A percentile compares a stretch with the other conserved stretches of the same genome.
Conservation (phyloP, 2,329 filamentous ascomycete genomes). For the Colletotrichum paranaense region DNA sequence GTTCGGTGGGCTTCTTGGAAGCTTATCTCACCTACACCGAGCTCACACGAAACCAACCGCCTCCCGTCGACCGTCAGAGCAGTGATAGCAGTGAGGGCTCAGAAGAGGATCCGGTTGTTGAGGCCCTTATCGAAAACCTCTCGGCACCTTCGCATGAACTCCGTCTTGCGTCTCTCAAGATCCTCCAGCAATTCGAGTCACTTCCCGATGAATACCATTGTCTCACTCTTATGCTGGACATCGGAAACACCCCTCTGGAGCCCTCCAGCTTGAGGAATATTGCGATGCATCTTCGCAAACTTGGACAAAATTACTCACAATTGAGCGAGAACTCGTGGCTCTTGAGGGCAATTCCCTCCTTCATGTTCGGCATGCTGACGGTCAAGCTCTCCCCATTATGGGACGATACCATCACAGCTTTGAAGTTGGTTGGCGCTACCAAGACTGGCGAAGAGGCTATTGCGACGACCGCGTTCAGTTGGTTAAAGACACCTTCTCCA, state of each 20-base stretch:
- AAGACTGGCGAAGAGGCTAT: slow-evolving; percentile 80
- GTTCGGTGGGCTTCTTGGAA: slow-evolving; percentile 73
- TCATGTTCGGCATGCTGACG: slow-evolving; percentile 90
- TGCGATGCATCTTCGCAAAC: slow-evolving; percentile 86
- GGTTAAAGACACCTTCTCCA: slow-evolving; percentile 73
- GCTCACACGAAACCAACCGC: slow-evolving; percentile 39
- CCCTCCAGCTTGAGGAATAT: slow-evolving; percentile 81
- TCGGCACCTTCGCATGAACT: slow-evolving; percentile 80
- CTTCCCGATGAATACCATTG: slow-evolving; percentile 61
- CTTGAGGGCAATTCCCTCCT: slow-evolving; percentile 78
- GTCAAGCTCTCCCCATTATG: slow-evolving; percentile 87
- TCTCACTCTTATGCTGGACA: slow-evolving; percentile 76
- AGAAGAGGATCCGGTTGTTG: slow-evolving; percentile 69
- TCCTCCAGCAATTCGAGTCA: slow-evolving; percentile 72
- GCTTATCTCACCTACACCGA: slow-evolving; percentile 69
- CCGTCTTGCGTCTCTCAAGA: slow-evolving; percentile 76
- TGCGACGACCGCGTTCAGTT: slow-evolving; percentile 78
- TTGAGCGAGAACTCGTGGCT: slow-evolving; percentile 73
- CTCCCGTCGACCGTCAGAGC: slow-evolving; percentile 35
- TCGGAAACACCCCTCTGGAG: slow-evolving; percentile 83
- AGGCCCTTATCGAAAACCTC: slow-evolving; percentile 78
- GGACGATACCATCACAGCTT: slow-evolving; percentile 82
- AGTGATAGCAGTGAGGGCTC: slow-evolving; percentile 56
- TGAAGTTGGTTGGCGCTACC: slow-evolving; percentile 79
- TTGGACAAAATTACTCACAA: slow-evolving; percentile 73